A percentile compares a stretch with the other conserved stretches of the same genome.
These are phyloP conservation scores for Hemerocallis citrina DNA, from an alignment of 106 monocot genomes.

Conservation along the genomic window DNA sequence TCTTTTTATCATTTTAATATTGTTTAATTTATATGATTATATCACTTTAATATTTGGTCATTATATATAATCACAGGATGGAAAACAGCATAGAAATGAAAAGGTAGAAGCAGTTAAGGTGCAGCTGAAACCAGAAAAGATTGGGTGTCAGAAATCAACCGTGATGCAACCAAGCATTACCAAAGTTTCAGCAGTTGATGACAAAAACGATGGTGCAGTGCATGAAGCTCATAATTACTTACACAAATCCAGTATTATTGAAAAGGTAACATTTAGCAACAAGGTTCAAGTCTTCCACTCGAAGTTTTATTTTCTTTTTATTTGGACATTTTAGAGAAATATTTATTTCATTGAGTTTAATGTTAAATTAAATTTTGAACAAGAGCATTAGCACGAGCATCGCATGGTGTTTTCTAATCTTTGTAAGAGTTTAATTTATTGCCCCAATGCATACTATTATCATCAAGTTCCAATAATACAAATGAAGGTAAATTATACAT, in stretches of 20 bases:
- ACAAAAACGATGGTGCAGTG: not conserved
- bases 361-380: no score
- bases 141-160: not conserved
- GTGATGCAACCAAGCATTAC: constrained; percentile 1
- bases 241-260: not conserved
- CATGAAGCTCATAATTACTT: constrained; percentile 3
- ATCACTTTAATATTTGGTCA: not conserved
- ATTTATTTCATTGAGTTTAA: no score
- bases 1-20: not conserved
- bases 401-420: no score
- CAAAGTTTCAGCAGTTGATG: not conserved
- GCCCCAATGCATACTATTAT: not conserved
- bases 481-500: no score
- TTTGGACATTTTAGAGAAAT: no score
- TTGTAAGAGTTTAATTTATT: not conserved
- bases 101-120: not conserved
- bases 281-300: not conserved
- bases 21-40: not conserved
- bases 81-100: constrained; percentile 18
- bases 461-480: no score
- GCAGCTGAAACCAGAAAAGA: constrained; percentile 16
- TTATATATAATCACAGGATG: constrained; percentile 27
- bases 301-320: not conserved
- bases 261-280: constrained; percentile 8
- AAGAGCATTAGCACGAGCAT: no score